Conservation (phyloP, 768 basidiomycete species). For the Gloeophyllum trabeum region DNA sequence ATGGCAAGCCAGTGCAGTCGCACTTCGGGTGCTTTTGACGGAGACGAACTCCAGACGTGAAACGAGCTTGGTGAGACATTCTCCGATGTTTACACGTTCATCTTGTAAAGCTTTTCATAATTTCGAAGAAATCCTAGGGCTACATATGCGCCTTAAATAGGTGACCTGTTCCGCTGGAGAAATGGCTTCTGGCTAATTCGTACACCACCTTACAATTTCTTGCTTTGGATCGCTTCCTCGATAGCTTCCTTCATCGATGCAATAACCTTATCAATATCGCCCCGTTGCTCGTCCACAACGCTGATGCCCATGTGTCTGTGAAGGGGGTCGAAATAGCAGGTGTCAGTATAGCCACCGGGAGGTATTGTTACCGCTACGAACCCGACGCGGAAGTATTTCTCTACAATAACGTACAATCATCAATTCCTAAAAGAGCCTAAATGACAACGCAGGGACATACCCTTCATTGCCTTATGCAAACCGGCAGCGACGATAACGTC, state of each 20-base stretch:
- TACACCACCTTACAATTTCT: no score
- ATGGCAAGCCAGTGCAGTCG: no score
- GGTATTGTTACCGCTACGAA: slow-evolving; percentile 17
- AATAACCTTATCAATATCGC: slow-evolving; percentile 68
- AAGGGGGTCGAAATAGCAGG: slow-evolving; percentile 1
- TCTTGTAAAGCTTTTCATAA: no score
- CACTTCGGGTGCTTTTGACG: no score
- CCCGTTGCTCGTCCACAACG: slow-evolving; percentile 58
- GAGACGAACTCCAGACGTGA: no score
- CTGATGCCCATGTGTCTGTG: slow-evolving; percentile 82
- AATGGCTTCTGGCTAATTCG: no score
- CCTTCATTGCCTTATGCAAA: slow-evolving; percentile 74
- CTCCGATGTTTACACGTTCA: no score
- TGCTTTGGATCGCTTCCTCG: slow-evolving; percentile 19
- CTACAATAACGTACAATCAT: slow-evolving; percentile 20
- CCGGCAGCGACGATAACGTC: slow-evolving; percentile 84
- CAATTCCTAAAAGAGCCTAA: slow-evolving; percentile 6
- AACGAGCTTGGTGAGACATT: no score
- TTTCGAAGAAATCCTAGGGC: no score
- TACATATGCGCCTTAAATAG: no score
- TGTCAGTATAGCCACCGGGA: slow-evolving; percentile 1
- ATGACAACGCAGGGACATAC: slow-evolving; percentile 23
- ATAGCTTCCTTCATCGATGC: slow-evolving; percentile 51
- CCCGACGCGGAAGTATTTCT: slow-evolving; percentile 90
- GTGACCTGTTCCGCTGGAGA: no score